Evolutionary conservation across 2,329 filamentous ascomycete species (phyloP), one percentile per base, ranked within the genome.

Genomic region (Pyrenophora seminiperda): DNA sequence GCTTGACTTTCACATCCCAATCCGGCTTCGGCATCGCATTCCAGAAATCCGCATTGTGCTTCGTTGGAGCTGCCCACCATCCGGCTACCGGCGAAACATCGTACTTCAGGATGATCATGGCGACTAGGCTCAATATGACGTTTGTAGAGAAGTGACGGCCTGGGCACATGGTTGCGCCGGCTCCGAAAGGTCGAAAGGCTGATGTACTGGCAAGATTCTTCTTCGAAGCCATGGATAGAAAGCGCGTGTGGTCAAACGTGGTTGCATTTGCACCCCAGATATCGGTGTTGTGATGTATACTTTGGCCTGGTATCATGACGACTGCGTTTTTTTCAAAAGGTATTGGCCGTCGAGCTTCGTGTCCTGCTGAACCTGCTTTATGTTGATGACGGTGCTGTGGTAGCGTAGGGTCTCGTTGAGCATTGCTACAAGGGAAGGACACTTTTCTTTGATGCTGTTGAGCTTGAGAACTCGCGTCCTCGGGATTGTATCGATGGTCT

Each of bases 391-490:
- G 20, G 73, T 73, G 18, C 69, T 70, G 36, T 70, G 63, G 39
- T 67, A 65, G 3, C 77, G 73, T 7, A 79, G 66, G 2, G 70
- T 70, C 53, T 79, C 77, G 40, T 78, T 70, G 32, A 75, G 72
- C 2, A 70, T 68, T 5, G 76, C 76, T 3, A 72, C 50, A 3
- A 80, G 52, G 0, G 76, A 64, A 2, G 74, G 72, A 51, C 75
- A 78, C 2, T 45, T 58, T 1, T 63, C 53, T 37, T 73, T 75
- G 7, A 77, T 52, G 5, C 42, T 56, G 7, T 63, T 67, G 2
- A 77, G 63, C 42, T 73, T 62, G 18, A 73, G 46, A 14, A 56
- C 47, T 17, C 49, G 48, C 14, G 46, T 47, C 9, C 31, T 22
- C 13, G 39, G 20, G n/a, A 19, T 32, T 30, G 36, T 24, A 4